Conservation (phyloP, 2,329 filamentous ascomycete species). For the Hypoxylon sp. region DNA sequence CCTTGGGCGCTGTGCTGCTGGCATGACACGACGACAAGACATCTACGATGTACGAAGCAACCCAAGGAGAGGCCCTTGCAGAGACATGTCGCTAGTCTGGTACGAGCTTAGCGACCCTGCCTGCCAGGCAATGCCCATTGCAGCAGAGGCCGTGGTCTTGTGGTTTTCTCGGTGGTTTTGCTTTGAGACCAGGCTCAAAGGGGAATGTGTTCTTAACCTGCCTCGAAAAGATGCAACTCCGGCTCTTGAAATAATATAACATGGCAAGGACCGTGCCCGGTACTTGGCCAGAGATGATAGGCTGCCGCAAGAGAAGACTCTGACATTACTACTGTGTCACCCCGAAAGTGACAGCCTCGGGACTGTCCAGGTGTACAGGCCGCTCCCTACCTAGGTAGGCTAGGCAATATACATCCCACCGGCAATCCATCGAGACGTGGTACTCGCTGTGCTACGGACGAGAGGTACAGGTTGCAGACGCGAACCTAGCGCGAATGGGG, state of each 20-base stretch:
- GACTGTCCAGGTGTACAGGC: neutral
- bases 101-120: conserved; percentile 9
- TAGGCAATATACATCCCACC: conserved; percentile 19
- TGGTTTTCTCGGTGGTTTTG: conserved; percentile 16
- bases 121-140: conserved; percentile 1
- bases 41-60: conserved; percentile 17
- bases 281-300: conserved; percentile 27
- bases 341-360: conserved; percentile 3
- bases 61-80: conserved; percentile 5
- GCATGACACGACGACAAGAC: conserved; percentile 1
- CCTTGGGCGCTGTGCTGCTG: conserved; percentile 1
- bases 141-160: conserved; percentile 16
- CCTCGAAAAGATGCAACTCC: conserved; percentile 29
- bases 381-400: conserved; percentile 15
- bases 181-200: conserved; percentile 27
- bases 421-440: conserved; percentile 14
- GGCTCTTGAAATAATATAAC: conserved; percentile 13
- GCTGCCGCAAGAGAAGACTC: conserved; percentile 5
- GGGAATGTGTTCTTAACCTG: conserved; percentile 34
- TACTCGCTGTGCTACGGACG: conserved; percentile 3
- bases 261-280: conserved; percentile 18
- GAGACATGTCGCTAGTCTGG: conserved; percentile 5
- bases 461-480: conserved; percentile 3
- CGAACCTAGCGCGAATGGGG: conserved; percentile 1
- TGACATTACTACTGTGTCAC: conserved; percentile 28